Base-by-base conservation (phyloP, 2,329 filamentous ascomycete genomes). In the Huntiella decipiens region DNA sequence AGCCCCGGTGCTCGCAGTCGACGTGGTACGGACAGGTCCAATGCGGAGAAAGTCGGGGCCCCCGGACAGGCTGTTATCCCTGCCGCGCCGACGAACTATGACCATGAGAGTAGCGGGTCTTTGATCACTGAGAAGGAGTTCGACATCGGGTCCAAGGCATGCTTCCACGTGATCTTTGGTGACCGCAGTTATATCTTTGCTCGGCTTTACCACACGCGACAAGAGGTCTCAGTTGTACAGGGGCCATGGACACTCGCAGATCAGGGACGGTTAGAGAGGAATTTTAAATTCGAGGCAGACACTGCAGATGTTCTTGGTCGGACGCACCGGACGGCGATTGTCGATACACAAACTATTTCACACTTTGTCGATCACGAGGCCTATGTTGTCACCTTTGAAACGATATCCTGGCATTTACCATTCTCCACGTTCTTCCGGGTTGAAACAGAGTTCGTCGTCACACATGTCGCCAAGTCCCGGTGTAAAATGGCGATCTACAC, bases 121-220 rank as follows among this genome's bases (percentile, higher is more conserved):
- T 71, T 80, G 53, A 79, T 79, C 5, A 74, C 82, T 1, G 83
- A 93, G 58, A 76, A 82, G 51, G 73, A 85, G 52, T 94, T 93
- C 58, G 82, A 92, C 53, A 79, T 96, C 50, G 92, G 84, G 51
- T 81, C 91, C 40, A 96, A 98, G 60, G 85, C 84, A 0, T 77
- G 94, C 48, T 98, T 96, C 60, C 88, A 96, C 57, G 83, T 96
- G 12, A 71, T 98, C 44, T 98, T 96, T 60, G 91, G 91, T 34
- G 91, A 98, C 61, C 93, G 88, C 63, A 93, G 84, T 58, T 84
- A 87, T 32, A 79, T 96, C 35, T 98, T 95, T 63, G 85, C 91
- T 54, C 77, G 88, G 56, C 68, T 96, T 28, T 88, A 95, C 58
- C 80, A 84, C 57, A 85, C 93, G 58, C 73, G 82, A 44, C 73